Evolutionary conservation across 169 alveolate genomes (phyloP).

Genomic region (Eimeria brunetti): DNA sequence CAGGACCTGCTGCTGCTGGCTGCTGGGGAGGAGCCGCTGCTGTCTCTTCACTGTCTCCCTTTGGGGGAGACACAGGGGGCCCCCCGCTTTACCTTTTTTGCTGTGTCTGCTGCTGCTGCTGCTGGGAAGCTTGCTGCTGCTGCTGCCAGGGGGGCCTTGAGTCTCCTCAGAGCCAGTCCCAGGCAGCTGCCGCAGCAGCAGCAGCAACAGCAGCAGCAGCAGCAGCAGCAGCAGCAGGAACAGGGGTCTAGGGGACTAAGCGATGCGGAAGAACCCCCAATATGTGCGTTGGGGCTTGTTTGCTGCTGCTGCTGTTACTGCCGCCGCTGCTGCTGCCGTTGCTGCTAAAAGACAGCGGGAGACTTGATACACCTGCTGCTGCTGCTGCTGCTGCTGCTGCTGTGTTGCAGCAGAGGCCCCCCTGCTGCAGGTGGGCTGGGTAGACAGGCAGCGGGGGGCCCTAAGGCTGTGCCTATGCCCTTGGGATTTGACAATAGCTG

Average conservation of each 20-base stretch:
- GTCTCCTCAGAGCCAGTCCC: background rate
- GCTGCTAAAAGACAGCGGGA: background rate
- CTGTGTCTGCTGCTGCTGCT: constrained; percentile 5
- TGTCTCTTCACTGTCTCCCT: background rate
- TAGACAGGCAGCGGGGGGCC: background rate
- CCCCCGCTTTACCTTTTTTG: constrained; percentile 1
- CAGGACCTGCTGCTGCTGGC: constrained; percentile 34
- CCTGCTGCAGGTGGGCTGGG: background rate
- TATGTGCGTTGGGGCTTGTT: background rate
- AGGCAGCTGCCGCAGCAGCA: too few relatives aligned
- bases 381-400: constrained; percentile 4
- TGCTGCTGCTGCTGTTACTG: background rate
- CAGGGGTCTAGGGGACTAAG: background rate
- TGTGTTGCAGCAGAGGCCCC: constrained; percentile 22
- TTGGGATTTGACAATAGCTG: background rate
- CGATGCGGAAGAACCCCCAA: background rate
- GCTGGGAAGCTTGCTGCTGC: constrained; percentile 36
- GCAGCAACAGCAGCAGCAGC: constrained; percentile 6
- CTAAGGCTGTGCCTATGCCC: background rate
- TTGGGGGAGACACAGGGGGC: background rate
- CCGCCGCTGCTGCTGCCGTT: background rate
- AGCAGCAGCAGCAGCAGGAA: constrained; percentile 12
- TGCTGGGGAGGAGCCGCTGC: background rate
- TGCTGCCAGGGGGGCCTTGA: constrained; percentile 22
- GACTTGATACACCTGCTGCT: background rate